These are phyloP conservation scores for Hypoxylon intermedium DNA, from an alignment of 495 filamentous ascomycete species.

Conservation along the genomic window DNA sequence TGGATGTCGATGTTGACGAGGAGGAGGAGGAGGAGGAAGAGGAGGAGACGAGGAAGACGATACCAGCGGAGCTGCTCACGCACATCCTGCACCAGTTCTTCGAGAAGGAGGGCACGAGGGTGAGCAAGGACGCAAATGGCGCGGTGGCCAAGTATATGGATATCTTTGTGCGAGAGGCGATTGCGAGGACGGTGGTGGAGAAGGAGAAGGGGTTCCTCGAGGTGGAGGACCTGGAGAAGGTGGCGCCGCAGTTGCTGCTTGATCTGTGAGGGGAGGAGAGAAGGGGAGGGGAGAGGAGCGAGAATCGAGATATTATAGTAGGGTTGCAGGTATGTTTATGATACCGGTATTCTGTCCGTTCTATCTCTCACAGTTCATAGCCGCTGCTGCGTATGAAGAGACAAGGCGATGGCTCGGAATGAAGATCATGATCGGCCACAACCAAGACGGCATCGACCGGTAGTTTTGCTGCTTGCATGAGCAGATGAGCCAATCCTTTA, in stretches of 20 bases:
- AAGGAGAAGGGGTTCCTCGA: slow-evolving; percentile 75
- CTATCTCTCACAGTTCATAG: slow-evolving; percentile 2
- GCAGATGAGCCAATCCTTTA: slow-evolving; percentile 2
- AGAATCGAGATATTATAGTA: too few relatives aligned
- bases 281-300: too few relatives aligned
- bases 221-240: slow-evolving; percentile 87
- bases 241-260: slow-evolving; percentile 86
- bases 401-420: not conserved
- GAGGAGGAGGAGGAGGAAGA: slow-evolving; percentile 43
- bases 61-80: slow-evolving; percentile 78
- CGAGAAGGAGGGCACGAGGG: slow-evolving; percentile 70
- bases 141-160: slow-evolving; percentile 88
- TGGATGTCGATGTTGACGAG: slow-evolving; percentile 37
- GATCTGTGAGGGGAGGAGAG: slow-evolving; percentile 66
- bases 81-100: slow-evolving; percentile 81
- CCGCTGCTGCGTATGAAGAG: not conserved
- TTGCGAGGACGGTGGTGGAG: slow-evolving; percentile 80
- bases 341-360: not conserved
- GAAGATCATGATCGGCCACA: slow-evolving; percentile 17
- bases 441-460: slow-evolving; percentile 1
- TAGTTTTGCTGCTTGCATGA: slow-evolving; percentile 3
- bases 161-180: slow-evolving; percentile 89
- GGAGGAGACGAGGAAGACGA: slow-evolving; percentile 50
- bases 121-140: slow-evolving; percentile 78
- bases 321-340: slow-evolving; percentile 11